Evolutionary conservation across 2,329 filamentous ascomycete genomes (phyloP).

Genomic region (Pyrenophora graminea): DNA sequence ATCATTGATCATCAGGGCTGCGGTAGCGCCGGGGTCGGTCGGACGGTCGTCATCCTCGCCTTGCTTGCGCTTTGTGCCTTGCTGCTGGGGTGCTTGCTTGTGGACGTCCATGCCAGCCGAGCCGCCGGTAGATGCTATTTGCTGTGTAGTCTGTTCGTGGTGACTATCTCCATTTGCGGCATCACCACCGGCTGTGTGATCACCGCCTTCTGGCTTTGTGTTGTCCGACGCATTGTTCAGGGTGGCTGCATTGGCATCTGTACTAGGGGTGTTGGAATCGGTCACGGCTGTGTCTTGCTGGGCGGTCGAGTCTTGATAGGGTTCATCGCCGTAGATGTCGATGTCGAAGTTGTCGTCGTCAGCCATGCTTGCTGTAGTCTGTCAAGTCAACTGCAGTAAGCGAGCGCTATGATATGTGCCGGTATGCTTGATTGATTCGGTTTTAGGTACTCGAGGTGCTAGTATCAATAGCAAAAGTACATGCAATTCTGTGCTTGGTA

Average conservation of each 20-base stretch:
- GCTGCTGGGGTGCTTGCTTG: conserved; percentile 54
- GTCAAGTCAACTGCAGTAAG: conserved; percentile 33
- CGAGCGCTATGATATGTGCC: conserved; percentile 26
- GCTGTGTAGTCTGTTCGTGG: conserved; percentile 44
- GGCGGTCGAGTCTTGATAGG: conserved; percentile 33
- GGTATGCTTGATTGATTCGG: conserved; percentile 43
- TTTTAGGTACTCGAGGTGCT: conserved; percentile 46
- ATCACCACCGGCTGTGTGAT: conserved; percentile 21
- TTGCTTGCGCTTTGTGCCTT: conserved; percentile 67
- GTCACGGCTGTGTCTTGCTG: conserved; percentile 33
- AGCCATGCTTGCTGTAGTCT: conserved; percentile 47
- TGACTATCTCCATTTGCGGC: conserved; percentile 27
- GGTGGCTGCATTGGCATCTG: conserved; percentile 35
- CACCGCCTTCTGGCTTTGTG: conserved; percentile 15
- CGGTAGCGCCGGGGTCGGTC: conserved; percentile 63
- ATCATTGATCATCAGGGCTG: conserved; percentile 83
- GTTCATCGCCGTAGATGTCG: conserved; percentile 69
- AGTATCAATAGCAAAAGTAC: conserved; percentile 44
- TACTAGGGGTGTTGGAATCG: conserved; percentile 33
- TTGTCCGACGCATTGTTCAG: conserved; percentile 17
- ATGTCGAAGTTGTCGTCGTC: conserved; percentile 73
- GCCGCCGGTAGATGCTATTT: conserved; percentile 51
- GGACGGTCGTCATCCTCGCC: conserved; percentile 57
- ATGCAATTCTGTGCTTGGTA: conserved; percentile 42
- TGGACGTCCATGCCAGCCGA: conserved; percentile 44